Conservation (phyloP, 345 rosid genomes). For the Xanthoceras sorbifolium region DNA sequence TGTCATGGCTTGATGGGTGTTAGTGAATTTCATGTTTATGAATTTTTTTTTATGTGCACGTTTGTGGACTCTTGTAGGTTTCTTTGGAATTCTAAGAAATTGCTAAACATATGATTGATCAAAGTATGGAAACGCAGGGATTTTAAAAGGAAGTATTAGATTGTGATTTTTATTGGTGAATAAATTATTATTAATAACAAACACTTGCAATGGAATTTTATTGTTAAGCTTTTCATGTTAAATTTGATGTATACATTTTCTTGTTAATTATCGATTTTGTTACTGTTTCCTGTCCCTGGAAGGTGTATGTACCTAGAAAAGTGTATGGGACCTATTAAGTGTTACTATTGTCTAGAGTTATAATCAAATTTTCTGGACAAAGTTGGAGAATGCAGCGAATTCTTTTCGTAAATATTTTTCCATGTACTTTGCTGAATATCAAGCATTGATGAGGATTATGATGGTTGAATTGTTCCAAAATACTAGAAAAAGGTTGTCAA, state of each 20-base stretch:
- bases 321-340: not conserved
- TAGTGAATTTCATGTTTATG: not conserved
- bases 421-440: not conserved
- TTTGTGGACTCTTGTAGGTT: not conserved
- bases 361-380: not conserved
- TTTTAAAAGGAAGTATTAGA: not conserved
- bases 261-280: not conserved
- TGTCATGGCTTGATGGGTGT: not conserved
- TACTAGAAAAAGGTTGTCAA: not conserved
- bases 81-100: not conserved
- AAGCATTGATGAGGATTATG: not conserved
- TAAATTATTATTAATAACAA: too few relatives aligned
- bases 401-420: not conserved
- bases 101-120: not conserved
- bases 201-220: not conserved
- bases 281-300: not conserved
- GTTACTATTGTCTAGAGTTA: not conserved
- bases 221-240: too few relatives aligned
- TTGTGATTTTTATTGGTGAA: not conserved
- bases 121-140: not conserved
- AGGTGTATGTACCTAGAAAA: not conserved
- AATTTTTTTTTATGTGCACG: not conserved
- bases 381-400: not conserved
- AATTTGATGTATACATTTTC: not conserved
- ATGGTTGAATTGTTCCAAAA: not conserved